Conservation (phyloP, 2,329 filamentous ascomycete species). For the Penicillium psychrosexuale region DNA sequence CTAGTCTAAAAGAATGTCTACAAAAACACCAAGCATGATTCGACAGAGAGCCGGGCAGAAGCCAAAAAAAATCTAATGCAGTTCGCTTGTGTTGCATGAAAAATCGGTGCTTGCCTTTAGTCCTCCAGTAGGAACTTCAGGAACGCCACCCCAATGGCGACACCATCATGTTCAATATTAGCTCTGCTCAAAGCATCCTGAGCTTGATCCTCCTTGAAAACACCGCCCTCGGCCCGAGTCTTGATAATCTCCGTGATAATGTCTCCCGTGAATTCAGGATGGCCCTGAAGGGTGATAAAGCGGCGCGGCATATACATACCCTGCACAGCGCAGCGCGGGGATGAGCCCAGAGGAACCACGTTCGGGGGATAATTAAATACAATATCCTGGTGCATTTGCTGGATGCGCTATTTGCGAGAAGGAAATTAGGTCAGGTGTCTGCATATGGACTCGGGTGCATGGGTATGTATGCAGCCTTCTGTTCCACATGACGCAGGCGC, state of each 20-base stretch:
- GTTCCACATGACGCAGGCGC: not conserved
- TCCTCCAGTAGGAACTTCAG: slow-evolving; percentile 68
- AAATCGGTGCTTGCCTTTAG: slow-evolving; percentile 7
- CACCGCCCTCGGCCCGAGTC: slow-evolving; percentile 61
- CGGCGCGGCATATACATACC: slow-evolving; percentile 68
- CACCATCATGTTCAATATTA: slow-evolving; percentile 69
- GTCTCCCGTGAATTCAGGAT: slow-evolving; percentile 74
- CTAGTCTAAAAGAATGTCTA: not conserved
- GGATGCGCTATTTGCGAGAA: slow-evolving; percentile 45
- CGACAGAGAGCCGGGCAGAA: not conserved
- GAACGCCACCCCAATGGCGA: slow-evolving; percentile 71
- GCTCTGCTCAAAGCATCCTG: slow-evolving; percentile 66
- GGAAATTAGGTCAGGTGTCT: not conserved
- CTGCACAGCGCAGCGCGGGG: slow-evolving; percentile 69
- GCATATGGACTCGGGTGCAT: not conserved
- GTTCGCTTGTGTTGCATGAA: not conserved
- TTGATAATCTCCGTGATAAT: slow-evolving; percentile 69
- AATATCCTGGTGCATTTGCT: slow-evolving; percentile 84
- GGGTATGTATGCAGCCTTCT: not conserved
- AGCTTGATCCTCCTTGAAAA: slow-evolving; percentile 68
- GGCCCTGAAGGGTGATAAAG: slow-evolving; percentile 76
- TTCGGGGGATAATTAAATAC: slow-evolving; percentile 63
- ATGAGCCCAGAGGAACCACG: slow-evolving; percentile 62
- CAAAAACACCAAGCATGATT: not conserved
- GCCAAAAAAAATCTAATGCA: not conserved